Evolutionary conservation across 495 filamentous ascomycete species (phyloP).

Genomic region (Neurospora sp.): DNA sequence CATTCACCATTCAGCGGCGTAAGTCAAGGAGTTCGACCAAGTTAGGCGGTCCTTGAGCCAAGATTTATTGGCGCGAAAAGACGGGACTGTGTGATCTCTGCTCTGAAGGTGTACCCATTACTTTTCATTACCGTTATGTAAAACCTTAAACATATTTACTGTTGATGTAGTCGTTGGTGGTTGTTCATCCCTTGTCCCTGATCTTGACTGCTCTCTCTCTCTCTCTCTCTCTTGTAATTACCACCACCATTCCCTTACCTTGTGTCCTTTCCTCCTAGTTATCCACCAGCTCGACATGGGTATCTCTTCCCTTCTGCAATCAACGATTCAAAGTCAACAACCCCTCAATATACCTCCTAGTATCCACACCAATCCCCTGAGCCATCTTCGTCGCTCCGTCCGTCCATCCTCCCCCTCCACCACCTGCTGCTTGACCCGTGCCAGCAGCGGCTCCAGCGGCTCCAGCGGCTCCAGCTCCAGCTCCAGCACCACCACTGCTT

Average conservation of each 20-base stretch:
- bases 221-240: too few relatives aligned
- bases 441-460: conserved; percentile 22
- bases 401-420: conserved; percentile 36
- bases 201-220: neutral
- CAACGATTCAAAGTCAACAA: conserved; percentile 65
- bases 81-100: too few relatives aligned
- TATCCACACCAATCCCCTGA: conserved; percentile 85
- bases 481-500: conserved; percentile 6
- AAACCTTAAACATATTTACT: too few relatives aligned
- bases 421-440: conserved; percentile 17
- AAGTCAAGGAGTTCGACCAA: too few relatives aligned
- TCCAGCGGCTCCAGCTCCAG: conserved; percentile 10
- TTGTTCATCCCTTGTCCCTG: neutral
- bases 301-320: too few relatives aligned
- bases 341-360: conserved; percentile 74
- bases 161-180: neutral
- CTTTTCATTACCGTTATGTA: too few relatives aligned
- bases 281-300: too few relatives aligned
- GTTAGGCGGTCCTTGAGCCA: too few relatives aligned
- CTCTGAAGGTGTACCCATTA: too few relatives aligned
- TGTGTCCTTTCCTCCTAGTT: too few relatives aligned
- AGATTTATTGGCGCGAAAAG: too few relatives aligned
- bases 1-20: too few relatives aligned
- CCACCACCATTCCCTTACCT: neutral
- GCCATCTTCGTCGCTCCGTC: conserved; percentile 57